Percentiles rank a stretch among this genome's conserved stretches.
phyloP scores from a whole-genome alignment of 495 filamentous ascomycete genomes.

The Niebla homalea region DNA sequence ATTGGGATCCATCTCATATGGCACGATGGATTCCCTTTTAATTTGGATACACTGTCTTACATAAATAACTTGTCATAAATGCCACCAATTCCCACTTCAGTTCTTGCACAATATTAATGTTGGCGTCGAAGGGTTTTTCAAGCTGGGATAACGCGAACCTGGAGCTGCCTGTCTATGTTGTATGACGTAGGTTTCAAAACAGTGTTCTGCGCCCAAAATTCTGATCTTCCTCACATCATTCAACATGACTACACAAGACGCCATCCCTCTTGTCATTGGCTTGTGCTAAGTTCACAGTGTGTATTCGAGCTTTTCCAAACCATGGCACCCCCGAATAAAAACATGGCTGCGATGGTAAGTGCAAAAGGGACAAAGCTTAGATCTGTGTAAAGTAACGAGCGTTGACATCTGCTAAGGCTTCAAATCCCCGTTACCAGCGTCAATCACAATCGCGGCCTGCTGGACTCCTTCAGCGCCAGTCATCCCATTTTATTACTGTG shows the following conservation, averaged over 20 bases:
- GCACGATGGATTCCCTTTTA: too few species aligned
- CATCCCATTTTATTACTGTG: constrained; percentile 81
- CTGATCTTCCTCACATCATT: too few species aligned
- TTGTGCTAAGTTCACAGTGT: too few species aligned
- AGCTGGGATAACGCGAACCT: too few species aligned
- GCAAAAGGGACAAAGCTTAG: background rate
- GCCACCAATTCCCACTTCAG: too few species aligned
- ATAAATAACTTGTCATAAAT: too few species aligned
- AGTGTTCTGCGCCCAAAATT: too few species aligned
- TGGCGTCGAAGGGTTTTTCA: too few species aligned
- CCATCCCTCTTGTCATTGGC: background rate
- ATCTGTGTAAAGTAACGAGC: background rate
- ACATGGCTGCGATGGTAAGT: constrained; percentile 1
- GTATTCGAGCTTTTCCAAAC: background rate
- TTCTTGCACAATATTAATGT: too few species aligned
- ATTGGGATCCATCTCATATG: background rate
- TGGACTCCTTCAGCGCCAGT: constrained; percentile 27
- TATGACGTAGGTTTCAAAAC: too few species aligned
- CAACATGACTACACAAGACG: background rate
- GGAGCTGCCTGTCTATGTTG: too few species aligned
- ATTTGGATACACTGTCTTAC: too few species aligned
- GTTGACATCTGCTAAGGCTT: constrained; percentile 31
- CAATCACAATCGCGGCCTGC: constrained; percentile 24
- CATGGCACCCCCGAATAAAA: background rate
- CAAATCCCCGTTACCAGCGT: constrained; percentile 44